Evolutionary conservation across 352 stramenopile species (phyloP).

Genomic region (Phytophthora ramorum): DNA sequence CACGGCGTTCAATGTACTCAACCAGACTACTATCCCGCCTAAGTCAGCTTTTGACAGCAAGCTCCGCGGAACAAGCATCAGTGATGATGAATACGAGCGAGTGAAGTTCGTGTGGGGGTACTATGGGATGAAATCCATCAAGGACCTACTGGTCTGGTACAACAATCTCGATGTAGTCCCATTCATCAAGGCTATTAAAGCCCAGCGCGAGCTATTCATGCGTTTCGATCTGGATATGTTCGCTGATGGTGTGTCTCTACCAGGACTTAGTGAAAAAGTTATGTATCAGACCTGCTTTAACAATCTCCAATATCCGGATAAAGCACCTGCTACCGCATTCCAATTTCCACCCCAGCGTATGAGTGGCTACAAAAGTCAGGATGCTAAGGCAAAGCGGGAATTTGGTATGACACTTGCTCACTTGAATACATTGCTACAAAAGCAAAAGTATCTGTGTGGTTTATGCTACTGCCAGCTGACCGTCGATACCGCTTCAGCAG

Average conservation of each 20-base stretch:
- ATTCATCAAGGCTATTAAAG: slow-evolving; percentile 9
- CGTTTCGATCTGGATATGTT: slow-evolving; percentile 33
- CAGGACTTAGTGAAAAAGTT: slow-evolving; percentile 18
- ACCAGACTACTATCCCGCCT: slow-evolving; percentile 30
- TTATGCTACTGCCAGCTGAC: slow-evolving; percentile 29
- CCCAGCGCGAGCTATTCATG: slow-evolving; percentile 19
- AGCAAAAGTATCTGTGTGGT: slow-evolving; percentile 29
- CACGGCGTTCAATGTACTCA: slow-evolving; percentile 31
- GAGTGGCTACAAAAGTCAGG: slow-evolving; percentile 27
- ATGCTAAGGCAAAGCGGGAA: slow-evolving; percentile 16
- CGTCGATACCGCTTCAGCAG: slow-evolving; percentile 26
- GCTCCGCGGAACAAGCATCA: slow-evolving; percentile 19
- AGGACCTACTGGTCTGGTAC: slow-evolving; percentile 33
- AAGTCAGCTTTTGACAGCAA: slow-evolving; percentile 32
- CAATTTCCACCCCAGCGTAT: slow-evolving; percentile 5
- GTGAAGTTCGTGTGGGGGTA: slow-evolving; percentile 40
- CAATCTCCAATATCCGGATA: slow-evolving; percentile 2
- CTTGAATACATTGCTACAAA: slow-evolving; percentile 25
- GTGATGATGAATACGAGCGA: slow-evolving; percentile 35
- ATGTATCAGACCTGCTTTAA: slow-evolving; percentile 34
- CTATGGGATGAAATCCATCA: slow-evolving; percentile 46
- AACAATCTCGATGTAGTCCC: slow-evolving; percentile 12
- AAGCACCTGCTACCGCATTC: no score
- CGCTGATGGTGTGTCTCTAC: slow-evolving; percentile 19
- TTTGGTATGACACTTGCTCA: slow-evolving; percentile 27